Percentiles rank a stretch among this genome's conserved stretches.
phyloP scores from a whole-genome alignment of 2,329 filamentous ascomycete genomes.

The Trichophaea hybrida region DNA sequence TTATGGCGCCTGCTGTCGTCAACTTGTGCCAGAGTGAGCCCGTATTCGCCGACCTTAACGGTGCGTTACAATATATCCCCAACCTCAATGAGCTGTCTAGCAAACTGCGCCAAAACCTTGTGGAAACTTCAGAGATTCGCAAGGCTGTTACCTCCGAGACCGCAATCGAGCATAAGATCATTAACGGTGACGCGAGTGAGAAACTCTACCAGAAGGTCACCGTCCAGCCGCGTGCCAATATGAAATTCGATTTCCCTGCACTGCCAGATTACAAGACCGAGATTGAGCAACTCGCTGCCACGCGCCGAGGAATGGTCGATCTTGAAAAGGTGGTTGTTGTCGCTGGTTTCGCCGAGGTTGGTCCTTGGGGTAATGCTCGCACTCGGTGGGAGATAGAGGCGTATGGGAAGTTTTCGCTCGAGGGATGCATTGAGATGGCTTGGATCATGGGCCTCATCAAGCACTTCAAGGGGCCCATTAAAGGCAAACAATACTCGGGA shows the following conservation, averaged over 20 bases:
- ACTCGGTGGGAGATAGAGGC: conserved; percentile 99
- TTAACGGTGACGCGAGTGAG: conserved; percentile 88
- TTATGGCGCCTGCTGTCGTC: conserved; percentile 88
- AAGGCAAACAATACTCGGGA: conserved; percentile 90
- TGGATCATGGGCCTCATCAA: conserved; percentile 99
- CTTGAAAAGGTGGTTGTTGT: conserved; percentile 96
- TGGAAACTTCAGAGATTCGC: conserved; percentile 86
- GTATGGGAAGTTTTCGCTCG: conserved; percentile 86
- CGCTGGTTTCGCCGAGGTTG: conserved; percentile 88
- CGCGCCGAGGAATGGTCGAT: conserved; percentile 95
- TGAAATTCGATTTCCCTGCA: conserved; percentile 90
- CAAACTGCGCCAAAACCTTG: conserved; percentile 82
- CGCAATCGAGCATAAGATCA: conserved; percentile 88
- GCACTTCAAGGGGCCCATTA: conserved; percentile 91
- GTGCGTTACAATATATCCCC: conserved; percentile 91
- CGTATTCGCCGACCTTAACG: conserved; percentile 93
- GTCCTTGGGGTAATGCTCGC: conserved; percentile 95
- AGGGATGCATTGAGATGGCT: conserved; percentile 97
- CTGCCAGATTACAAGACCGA: conserved; percentile 87
- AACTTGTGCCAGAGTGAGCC: conserved; percentile 92
- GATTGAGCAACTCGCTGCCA: conserved; percentile 71
- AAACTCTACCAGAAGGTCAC: conserved; percentile 87
- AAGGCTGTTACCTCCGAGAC: conserved; percentile 91
- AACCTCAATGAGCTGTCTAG: conserved; percentile 92
- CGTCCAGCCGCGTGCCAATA: conserved; percentile 86